A percentile compares a stretch with the other conserved stretches of the same genome.
Evolutionary conservation across 1,284 basidiomycete genomes (phyloP).

Genomic region (Tremellales sp.): DNA sequence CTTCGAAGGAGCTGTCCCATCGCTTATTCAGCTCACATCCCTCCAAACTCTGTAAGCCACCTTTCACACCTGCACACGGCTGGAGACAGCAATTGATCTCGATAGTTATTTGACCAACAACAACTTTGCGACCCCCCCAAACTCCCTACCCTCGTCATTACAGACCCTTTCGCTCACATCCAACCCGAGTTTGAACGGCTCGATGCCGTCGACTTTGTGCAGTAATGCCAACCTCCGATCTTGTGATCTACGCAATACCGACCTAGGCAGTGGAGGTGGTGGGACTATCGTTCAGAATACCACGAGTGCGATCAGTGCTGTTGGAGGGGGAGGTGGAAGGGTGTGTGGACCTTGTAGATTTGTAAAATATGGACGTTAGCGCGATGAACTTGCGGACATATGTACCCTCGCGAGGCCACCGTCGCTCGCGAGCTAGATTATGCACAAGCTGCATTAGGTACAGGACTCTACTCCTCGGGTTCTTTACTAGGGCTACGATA

Average conservation of each 20-base stretch:
- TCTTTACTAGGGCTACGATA: no score
- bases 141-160: constrained; percentile 31
- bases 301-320: not conserved
- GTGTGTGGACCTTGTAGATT: not conserved
- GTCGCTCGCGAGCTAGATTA: no score
- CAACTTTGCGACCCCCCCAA: constrained; percentile 27
- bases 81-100: not conserved
- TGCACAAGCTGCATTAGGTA: no score
- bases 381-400: no score
- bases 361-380: no score
- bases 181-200: constrained; percentile 34
- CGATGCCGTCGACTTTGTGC: constrained; percentile 31
- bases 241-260: constrained; percentile 37
- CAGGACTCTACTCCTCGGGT: no score
- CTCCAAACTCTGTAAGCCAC: constrained; percentile 32
- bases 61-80: no score
- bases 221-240: constrained; percentile 20
- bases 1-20: constrained; percentile 29
- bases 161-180: constrained; percentile 32
- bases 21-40: constrained; percentile 20
- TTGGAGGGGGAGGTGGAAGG: not conserved
- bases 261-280: not conserved
- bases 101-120: constrained; percentile 37
- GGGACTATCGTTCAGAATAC: not conserved
- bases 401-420: no score